Evolutionary conservation across 306 rosid genomes (phyloP).

Genomic region (Quercus robur): DNA sequence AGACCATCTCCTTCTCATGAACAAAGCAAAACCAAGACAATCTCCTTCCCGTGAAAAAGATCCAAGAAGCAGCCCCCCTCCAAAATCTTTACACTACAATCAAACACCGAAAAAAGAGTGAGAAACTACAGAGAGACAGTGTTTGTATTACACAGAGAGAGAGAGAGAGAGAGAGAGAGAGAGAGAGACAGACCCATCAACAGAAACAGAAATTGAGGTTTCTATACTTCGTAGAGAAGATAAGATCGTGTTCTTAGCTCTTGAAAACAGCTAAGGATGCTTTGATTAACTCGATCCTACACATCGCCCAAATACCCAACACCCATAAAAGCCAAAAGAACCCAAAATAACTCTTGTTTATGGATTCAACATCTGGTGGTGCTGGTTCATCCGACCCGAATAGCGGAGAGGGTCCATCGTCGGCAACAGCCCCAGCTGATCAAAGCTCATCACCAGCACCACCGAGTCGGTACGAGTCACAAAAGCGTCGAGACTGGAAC

Average conservation of each 20-base stretch:
- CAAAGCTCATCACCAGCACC: conserved; percentile 45
- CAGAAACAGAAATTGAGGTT: background rate
- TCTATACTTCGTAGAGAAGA: background rate
- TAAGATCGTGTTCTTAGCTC: background rate
- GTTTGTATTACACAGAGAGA: background rate
- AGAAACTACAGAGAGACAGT: background rate
- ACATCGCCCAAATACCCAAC: too few relatives aligned
- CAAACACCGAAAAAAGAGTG: background rate
- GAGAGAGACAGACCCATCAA: background rate
- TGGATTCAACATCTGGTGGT: conserved; percentile 66
- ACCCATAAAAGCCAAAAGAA: background rate
- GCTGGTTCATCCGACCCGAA: conserved; percentile 25
- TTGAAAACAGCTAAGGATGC: background rate
- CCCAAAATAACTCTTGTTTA: conserved; percentile 7
- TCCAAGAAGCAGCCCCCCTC: background rate
- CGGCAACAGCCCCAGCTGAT: conserved; percentile 17
- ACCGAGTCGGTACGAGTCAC: conserved; percentile 92
- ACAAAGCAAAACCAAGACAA: background rate
- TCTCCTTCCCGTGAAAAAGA: conserved; percentile 40
- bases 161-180: background rate
- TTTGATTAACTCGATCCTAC: too few relatives aligned
- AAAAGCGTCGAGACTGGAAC: conserved; percentile 96
- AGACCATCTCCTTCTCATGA: conserved; percentile 8
- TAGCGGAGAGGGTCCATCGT: conserved; percentile 25
- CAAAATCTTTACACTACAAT: background rate